phyloP scores from a whole-genome alignment of 73 alveolate genomes.

The Uronychia binucleata region DNA sequence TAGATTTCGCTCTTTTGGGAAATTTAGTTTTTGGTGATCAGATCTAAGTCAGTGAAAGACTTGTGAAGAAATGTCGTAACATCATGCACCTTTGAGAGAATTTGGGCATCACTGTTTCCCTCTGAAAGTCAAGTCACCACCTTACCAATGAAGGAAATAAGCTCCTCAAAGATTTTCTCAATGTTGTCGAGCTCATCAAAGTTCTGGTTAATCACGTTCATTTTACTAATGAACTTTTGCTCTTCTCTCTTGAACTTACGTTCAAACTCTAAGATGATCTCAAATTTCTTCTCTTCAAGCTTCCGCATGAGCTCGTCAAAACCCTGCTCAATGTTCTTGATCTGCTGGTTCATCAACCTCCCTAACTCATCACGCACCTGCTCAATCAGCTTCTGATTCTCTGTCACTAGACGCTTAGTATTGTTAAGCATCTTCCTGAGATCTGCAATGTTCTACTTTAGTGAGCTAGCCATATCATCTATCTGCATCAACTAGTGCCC shows the following conservation, averaged over 20 bases:
- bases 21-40: conserved; percentile 66
- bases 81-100: conserved; percentile 60
- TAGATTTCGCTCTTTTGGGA: conserved; percentile 63
- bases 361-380: conserved; percentile 66
- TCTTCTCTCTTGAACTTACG: conserved; percentile 74
- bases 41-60: conserved; percentile 70
- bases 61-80: conserved; percentile 73
- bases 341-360: conserved; percentile 59
- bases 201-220: conserved; percentile 56
- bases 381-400: conserved; percentile 58
- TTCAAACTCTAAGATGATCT: conserved; percentile 74
- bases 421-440: conserved; percentile 72
- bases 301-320: conserved; percentile 74
- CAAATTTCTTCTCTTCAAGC: conserved; percentile 69
- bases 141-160: conserved; percentile 50
- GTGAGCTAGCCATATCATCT: conserved; percentile 79
- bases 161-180: conserved; percentile 64
- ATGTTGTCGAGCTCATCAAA: conserved; percentile 65
- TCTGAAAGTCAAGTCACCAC: background rate
- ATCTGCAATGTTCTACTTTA: conserved; percentile 76
- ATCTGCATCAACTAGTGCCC: conserved; percentile 81
- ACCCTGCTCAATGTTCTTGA: conserved; percentile 66
- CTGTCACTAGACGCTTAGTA: conserved; percentile 61
- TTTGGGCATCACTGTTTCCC: conserved; percentile 54
- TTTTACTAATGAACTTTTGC: conserved; percentile 49